Evolutionary conservation across 73 alveolate genomes (phyloP).

Genomic region (Paramecium sonneborni): DNA sequence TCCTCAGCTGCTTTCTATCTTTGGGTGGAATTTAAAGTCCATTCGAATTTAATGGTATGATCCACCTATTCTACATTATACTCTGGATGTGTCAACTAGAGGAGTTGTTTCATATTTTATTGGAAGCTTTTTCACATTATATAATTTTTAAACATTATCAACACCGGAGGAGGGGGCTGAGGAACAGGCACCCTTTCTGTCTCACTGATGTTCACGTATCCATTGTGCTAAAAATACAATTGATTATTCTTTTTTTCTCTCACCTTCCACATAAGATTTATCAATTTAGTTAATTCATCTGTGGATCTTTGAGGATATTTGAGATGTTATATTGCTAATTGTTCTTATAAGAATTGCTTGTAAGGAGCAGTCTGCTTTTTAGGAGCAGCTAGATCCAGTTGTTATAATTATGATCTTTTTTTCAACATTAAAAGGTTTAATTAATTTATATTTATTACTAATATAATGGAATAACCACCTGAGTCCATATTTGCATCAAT

Average conservation of each 20-base stretch:
- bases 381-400: background rate
- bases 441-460: background rate
- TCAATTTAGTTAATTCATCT: conserved; percentile 3
- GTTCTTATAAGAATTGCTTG: background rate
- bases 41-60: conserved; percentile 8
- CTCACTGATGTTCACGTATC: conserved; percentile 26
- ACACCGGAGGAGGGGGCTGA: conserved; percentile 42
- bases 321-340: background rate
- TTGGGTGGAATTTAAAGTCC: conserved; percentile 31
- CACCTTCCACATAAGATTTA: conserved; percentile 50
- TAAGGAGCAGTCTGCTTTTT: background rate
- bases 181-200: conserved; percentile 40
- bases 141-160: background rate
- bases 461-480: conserved; percentile 40
- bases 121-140: conserved; percentile 38
- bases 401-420: background rate
- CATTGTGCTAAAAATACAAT: conserved; percentile 8
- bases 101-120: conserved; percentile 12
- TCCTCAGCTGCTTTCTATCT: conserved; percentile 42
- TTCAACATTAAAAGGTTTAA: background rate
- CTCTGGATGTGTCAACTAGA: conserved; percentile 22
- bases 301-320: conserved; percentile 19
- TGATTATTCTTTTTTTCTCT: background rate
- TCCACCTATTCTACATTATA: conserved; percentile 9
- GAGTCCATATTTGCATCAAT: background rate